A percentile compares a stretch with the other conserved stretches of the same genome.
These are phyloP conservation scores for Cladosporium cucumerinum DNA, from an alignment of 2,329 filamentous ascomycete species.

Conservation along the genomic window DNA sequence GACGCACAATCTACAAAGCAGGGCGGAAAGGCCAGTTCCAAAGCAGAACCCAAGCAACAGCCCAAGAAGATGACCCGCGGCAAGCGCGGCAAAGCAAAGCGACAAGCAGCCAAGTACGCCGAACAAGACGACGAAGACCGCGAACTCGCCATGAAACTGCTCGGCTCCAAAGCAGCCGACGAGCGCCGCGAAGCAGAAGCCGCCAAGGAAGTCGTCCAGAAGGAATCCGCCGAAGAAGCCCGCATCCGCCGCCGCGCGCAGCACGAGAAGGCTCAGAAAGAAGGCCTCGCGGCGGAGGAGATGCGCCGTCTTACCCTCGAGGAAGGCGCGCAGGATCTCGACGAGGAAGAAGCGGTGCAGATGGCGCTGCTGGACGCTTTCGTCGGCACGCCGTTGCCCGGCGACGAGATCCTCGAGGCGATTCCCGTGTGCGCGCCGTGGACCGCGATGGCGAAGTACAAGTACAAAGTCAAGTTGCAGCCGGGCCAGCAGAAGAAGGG, in stretches of 20 bases:
- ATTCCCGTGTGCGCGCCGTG: slow-evolving; percentile 63
- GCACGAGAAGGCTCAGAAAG: slow-evolving; percentile 71
- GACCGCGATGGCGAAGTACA: slow-evolving; percentile 65
- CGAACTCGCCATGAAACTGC: slow-evolving; percentile 74
- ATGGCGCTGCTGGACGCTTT: slow-evolving; percentile 64
- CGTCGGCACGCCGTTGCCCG: slow-evolving; percentile 71
- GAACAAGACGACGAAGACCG: slow-evolving; percentile 94
- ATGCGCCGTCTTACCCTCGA: slow-evolving; percentile 57
- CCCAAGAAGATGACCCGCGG: slow-evolving; percentile 54
- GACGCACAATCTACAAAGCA: neutral
- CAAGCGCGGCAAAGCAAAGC: slow-evolving; percentile 79
- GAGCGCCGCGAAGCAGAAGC: slow-evolving; percentile 65
- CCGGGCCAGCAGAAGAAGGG: slow-evolving; percentile 89
- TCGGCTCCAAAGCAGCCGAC: slow-evolving; percentile 69
- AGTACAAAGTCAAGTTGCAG: slow-evolving; percentile 94
- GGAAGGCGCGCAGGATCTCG: slow-evolving; percentile 46
- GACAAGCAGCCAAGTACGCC: slow-evolving; percentile 83
- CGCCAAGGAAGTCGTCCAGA: slow-evolving; percentile 58
- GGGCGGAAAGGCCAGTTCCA: slow-evolving; percentile 20
- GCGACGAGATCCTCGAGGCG: slow-evolving; percentile 74
- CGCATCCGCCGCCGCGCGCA: slow-evolving; percentile 74
- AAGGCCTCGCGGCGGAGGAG: slow-evolving; percentile 75
- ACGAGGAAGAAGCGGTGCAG: slow-evolving; percentile 38
- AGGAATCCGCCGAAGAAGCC: slow-evolving; percentile 62
- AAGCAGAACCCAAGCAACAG: slow-evolving; percentile 25